phyloP scores from a whole-genome alignment of 164 flowering plant genomes.

The Annona cherimola region DNA sequence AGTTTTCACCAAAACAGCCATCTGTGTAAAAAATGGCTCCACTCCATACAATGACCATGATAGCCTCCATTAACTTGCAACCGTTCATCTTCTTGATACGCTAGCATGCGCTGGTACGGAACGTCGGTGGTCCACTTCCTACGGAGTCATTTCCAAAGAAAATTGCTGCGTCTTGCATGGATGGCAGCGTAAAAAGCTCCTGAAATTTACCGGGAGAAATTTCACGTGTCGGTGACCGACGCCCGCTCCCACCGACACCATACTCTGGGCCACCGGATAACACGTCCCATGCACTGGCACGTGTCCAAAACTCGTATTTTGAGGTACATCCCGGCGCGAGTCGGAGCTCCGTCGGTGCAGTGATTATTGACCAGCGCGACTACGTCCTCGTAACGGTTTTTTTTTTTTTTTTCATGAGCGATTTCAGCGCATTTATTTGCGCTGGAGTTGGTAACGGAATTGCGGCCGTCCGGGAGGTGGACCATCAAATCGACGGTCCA shows the following conservation, averaged over 20 bases:
- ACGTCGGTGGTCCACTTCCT: too few relatives aligned
- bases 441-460: not conserved
- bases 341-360: slow-evolving; percentile 2
- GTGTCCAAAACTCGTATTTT: not conserved
- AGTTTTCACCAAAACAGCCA: not conserved
- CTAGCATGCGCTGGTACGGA: too few relatives aligned
- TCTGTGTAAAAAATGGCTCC: too few relatives aligned
- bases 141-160: not conserved
- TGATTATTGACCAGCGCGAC: not conserved
- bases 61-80: too few relatives aligned
- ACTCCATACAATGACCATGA: too few relatives aligned
- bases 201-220: not conserved
- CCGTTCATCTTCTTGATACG: not conserved
- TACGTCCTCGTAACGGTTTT: not conserved
- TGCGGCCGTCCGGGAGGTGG: not conserved
- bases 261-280: not conserved
- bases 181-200: not conserved
- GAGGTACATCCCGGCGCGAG: not conserved
- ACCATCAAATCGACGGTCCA: not conserved
- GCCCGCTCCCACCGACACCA: not conserved
- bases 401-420: not conserved
- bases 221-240: slow-evolving; percentile 16
- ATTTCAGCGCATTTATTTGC: not conserved
- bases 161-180: not conserved
- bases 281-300: not conserved